Evolutionary conservation across 2,329 filamentous ascomycete genomes (phyloP), one percentile per base, ranked within the genome.

Genomic region (Fusarium pseudograminearum): DNA sequence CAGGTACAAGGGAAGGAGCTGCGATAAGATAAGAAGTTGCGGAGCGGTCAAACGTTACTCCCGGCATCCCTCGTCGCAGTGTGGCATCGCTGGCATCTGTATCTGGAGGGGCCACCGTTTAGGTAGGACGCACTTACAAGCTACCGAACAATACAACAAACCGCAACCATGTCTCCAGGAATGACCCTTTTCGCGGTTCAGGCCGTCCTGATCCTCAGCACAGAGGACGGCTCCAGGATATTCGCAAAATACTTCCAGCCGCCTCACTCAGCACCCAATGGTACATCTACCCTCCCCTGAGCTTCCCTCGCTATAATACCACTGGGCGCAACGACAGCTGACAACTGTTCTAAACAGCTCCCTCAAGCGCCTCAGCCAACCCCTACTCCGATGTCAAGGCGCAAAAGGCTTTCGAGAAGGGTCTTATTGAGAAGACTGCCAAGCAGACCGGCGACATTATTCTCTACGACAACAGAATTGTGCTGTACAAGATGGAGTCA

Each of bases 371-470:
- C 73, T 83, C 87, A 54, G 83, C 82, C 73, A 93, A 92, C 78
- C 93, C 94, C 24, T 98, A 98, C 81, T 86, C 93, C 62, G 93
- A 93, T 61, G 82, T 96, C 58, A 98, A 98, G 84, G 90, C 97
- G 74, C 96, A 99, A 83, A 97, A 97, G 81, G 88, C 92, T 3
- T 99, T 99, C 77, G 96, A 99, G 82, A 98, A 98, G 84, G 96
- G 94, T 8, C 87, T 99, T 40, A 84, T 98, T 64, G 91, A 97
- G 77, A 98, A 99, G 87, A 98, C 96, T 18, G 91, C 92, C 73
- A 99, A 98, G 86, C 93, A 97, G 83, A 94, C 89, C 16, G 93
- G 92, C 74, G 96, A 98, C 83, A 96, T 99, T 76, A 97, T 99
- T 74, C 89, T 99, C 58, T 98, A 98, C 83, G 96, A 99, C 83